Evolutionary conservation across 225 moss, liverwort and hornwort species (phyloP).

Genomic region (Thuidium tamariscinum): DNA sequence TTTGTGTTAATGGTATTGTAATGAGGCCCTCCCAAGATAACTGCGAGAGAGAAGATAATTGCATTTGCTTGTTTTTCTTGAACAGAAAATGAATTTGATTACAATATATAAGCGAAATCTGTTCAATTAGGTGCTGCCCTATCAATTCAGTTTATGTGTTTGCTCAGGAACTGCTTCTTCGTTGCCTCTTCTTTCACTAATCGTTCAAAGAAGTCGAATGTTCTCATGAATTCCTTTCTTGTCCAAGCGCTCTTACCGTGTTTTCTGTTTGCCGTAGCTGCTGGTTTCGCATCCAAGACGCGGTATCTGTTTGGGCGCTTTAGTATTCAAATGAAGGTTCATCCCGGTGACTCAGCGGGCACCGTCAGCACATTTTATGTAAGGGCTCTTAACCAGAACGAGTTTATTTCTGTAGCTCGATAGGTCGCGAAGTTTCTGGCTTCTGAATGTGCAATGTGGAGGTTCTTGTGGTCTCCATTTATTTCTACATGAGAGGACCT

Average conservation of each 20-base stretch:
- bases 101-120: neutral
- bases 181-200: neutral
- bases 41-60: neutral
- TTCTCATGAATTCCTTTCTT: neutral
- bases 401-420: neutral
- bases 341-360: constrained; percentile 47
- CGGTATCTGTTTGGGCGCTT: constrained; percentile 45
- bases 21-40: neutral
- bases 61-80: neutral
- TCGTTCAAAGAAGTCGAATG: too few species aligned
- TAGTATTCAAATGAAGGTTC: constrained; percentile 47
- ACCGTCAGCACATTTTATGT: constrained; percentile 55
- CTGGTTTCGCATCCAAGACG: constrained; percentile 48
- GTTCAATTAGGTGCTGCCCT: neutral
- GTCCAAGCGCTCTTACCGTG: neutral
- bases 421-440: neutral
- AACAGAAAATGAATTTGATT: neutral
- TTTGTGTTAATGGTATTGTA: neutral
- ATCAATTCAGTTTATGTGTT: neutral
- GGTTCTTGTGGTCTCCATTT: neutral
- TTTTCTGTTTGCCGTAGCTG: constrained; percentile 9
- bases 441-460: neutral
- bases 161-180: neutral
- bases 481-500: neutral
- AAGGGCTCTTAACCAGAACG: neutral